phyloP scores from a whole-genome alignment of 345 rosid species.

The Draba incana region DNA sequence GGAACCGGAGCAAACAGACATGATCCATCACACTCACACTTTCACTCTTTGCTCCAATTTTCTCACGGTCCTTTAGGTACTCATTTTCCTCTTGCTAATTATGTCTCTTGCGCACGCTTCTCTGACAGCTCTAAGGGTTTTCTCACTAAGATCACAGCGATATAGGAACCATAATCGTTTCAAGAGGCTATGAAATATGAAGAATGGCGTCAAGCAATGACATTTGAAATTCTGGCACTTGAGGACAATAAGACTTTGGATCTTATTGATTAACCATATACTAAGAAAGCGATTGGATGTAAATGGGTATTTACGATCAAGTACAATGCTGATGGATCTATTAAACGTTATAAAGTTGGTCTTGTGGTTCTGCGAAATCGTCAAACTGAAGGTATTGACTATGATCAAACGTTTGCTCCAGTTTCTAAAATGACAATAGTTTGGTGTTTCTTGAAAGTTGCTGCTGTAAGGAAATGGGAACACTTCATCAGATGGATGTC shows the following conservation, averaged over 20 bases:
- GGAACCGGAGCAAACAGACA: too few species aligned
- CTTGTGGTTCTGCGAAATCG: neutral
- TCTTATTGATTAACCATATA: neutral
- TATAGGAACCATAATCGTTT: neutral
- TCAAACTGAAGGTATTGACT: neutral
- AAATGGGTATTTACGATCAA: neutral
- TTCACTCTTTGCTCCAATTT: neutral
- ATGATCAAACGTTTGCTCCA: neutral
- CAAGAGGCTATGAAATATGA: neutral
- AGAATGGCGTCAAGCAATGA: neutral
- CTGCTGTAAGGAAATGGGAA: too few species aligned
- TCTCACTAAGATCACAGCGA: neutral
- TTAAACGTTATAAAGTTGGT: neutral
- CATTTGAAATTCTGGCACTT: neutral
- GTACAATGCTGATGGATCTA: neutral
- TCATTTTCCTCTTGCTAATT: neutral
- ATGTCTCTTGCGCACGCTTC: neutral
- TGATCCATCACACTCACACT: neutral
- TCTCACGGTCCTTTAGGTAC: neutral
- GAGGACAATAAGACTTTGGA: neutral
- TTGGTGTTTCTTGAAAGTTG: neutral
- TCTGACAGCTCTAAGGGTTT: neutral
- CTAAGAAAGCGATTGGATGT: neutral
- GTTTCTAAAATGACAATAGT: neutral
- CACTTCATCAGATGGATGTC: too few species aligned